phyloP scores from a whole-genome alignment of 257 asterid genomes.

The Thymus mandschuricus region DNA sequence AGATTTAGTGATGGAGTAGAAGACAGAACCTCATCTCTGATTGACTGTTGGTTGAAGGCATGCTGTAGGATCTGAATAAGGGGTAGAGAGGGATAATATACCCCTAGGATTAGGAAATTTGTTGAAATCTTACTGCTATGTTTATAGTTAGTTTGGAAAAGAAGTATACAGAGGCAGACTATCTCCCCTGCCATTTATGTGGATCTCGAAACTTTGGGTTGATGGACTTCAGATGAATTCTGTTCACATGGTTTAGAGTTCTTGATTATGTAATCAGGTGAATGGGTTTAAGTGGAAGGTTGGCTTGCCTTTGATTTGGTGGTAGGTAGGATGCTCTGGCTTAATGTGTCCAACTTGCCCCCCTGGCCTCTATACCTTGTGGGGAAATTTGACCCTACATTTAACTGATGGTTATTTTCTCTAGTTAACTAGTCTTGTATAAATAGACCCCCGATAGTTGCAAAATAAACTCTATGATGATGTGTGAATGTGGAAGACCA shows the following conservation, averaged over 20 bases:
- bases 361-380: background rate
- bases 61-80: conserved; percentile 29
- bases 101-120: background rate
- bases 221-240: conserved; percentile 10
- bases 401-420: background rate
- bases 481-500: background rate
- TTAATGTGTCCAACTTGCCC: background rate
- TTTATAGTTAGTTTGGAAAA: conserved; percentile 6
- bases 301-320: conserved; percentile 3
- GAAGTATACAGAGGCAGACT: background rate
- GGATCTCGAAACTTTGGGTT: background rate
- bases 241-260: background rate
- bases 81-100: conserved; percentile 13
- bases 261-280: background rate
- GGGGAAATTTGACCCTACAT: too few relatives aligned
- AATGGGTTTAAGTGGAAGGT: conserved; percentile 11
- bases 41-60: conserved; percentile 14
- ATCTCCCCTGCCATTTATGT: conserved; percentile 1
- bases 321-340: background rate
- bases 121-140: conserved; percentile 3
- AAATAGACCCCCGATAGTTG: conserved; percentile 4
- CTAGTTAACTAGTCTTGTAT: conserved; percentile 9
- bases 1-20: background rate
- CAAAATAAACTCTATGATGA: conserved; percentile 3
- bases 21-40: conserved; percentile 2